These are phyloP conservation scores for Sporisorium exsertum DNA, from an alignment of 1,284 basidiomycete genomes.

Conservation along the genomic window DNA sequence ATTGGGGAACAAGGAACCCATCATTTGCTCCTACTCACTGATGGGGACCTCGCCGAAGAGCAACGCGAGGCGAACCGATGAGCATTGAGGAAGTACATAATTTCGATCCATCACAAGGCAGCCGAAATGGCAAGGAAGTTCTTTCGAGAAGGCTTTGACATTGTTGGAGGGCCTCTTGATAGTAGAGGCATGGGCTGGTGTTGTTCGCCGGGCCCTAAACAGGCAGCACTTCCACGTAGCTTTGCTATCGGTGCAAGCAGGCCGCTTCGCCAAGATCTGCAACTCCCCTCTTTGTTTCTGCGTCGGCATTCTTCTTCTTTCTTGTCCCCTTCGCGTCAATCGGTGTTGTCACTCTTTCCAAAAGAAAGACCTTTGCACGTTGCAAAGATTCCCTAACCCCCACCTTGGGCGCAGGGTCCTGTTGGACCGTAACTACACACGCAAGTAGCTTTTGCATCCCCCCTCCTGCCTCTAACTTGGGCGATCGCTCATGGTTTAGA, in stretches of 20 bases:
- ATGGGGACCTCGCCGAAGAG: neutral
- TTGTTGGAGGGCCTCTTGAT: neutral
- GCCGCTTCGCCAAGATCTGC: conserved; percentile 13
- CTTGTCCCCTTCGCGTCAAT: neutral
- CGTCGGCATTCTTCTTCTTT: conserved; percentile 9
- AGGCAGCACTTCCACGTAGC: neutral
- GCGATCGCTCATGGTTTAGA: neutral
- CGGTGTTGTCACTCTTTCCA: neutral
- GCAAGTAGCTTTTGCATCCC: neutral
- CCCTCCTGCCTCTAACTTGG: neutral
- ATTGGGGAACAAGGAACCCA: neutral
- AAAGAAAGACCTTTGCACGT: no score
- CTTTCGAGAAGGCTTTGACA: neutral
- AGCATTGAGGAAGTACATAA: neutral
- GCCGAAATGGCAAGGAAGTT: neutral
- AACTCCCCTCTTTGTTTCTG: neutral
- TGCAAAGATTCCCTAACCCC: conserved; percentile 1
- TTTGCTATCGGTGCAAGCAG: conserved; percentile 7
- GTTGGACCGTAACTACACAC: neutral
- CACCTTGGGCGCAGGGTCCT: neutral
- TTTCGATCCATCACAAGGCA: neutral
- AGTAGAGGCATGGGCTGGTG: neutral
- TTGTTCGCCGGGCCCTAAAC: neutral
- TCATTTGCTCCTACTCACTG: no score
- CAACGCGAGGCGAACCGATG: neutral